phyloP scores from a whole-genome alignment of 257 asterid genomes.

The Salvia miltiorrhiza region DNA sequence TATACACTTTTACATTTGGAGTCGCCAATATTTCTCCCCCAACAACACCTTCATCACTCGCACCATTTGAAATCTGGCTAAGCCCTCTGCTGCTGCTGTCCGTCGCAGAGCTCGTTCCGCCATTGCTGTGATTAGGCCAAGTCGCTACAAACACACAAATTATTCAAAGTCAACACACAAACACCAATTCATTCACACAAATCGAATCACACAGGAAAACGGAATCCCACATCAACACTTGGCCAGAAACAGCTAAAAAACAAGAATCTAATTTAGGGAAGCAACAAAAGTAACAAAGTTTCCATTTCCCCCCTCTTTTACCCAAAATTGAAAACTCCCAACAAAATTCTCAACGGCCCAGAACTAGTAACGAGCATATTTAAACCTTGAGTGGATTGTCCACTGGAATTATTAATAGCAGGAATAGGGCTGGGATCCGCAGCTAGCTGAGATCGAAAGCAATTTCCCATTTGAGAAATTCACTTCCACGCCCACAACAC shows the following conservation, averaged over 20 bases:
- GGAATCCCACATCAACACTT: neutral
- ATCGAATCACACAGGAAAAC: neutral
- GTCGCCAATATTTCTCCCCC: slow-evolving; percentile 38
- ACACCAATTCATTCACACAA: neutral
- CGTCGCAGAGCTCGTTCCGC: slow-evolving; percentile 30
- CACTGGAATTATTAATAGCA: slow-evolving; percentile 19
- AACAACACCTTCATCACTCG: slow-evolving; percentile 27
- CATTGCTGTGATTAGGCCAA: slow-evolving; percentile 37
- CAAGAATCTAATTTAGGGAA: neutral
- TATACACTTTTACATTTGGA: slow-evolving; percentile 33
- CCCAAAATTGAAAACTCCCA: slow-evolving; percentile 16
- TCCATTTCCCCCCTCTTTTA: neutral
- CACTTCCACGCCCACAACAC: neutral
- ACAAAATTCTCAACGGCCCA: slow-evolving; percentile 10
- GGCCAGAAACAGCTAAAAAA: neutral
- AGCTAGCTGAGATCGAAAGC: slow-evolving; percentile 50
- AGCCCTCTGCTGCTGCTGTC: slow-evolving; percentile 37
- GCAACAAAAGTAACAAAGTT: neutral
- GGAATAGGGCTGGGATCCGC: slow-evolving; percentile 38
- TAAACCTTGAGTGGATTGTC: slow-evolving; percentile 50
- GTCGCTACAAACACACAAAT: slow-evolving; percentile 32
- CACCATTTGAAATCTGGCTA: slow-evolving; percentile 29
- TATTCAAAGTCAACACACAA: slow-evolving; percentile 13
- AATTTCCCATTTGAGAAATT: slow-evolving; percentile 58
- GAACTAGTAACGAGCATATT: slow-evolving; percentile 8